These are phyloP conservation scores for Epichloe bromicola DNA, from an alignment of 2,329 filamentous ascomycete genomes.

Conservation along the genomic window DNA sequence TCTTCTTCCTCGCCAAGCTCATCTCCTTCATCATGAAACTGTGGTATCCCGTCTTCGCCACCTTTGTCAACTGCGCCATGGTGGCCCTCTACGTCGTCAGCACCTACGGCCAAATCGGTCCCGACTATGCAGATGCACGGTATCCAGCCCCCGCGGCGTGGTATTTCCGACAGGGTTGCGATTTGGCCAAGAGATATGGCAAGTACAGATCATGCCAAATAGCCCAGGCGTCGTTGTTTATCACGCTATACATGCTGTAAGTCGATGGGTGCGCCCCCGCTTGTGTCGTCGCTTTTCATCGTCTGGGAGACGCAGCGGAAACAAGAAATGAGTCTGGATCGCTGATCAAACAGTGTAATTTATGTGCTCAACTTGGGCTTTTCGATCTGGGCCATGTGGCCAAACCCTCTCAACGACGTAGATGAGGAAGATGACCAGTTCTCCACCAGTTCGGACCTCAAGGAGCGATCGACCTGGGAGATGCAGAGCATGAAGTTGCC, in stretches of 20 bases:
- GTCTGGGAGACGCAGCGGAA: not conserved
- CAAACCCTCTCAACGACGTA: constrained; percentile 39
- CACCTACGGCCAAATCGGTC: constrained; percentile 57
- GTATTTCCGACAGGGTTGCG: constrained; percentile 63
- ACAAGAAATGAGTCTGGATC: not conserved
- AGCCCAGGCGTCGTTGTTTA: constrained; percentile 54
- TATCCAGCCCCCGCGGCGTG: constrained; percentile 53
- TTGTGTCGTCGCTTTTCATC: not conserved
- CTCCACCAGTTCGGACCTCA: constrained; percentile 19
- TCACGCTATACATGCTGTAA: constrained; percentile 56
- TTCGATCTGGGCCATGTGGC: constrained; percentile 43
- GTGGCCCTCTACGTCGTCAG: constrained; percentile 51
- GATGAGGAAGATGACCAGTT: constrained; percentile 32
- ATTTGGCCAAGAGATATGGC: constrained; percentile 39
- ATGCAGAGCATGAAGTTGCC: constrained; percentile 37
- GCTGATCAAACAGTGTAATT: constrained; percentile 31
- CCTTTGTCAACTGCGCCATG: constrained; percentile 43
- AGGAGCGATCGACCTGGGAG: constrained; percentile 40
- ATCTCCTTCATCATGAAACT: constrained; percentile 58
- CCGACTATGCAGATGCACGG: constrained; percentile 54
- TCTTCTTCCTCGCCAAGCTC: constrained; percentile 59
- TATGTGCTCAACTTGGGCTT: constrained; percentile 47
- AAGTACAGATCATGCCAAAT: constrained; percentile 49
- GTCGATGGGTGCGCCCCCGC: constrained; percentile 17
- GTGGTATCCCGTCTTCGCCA: constrained; percentile 53